Conservation (phyloP, 768 basidiomycete genomes). For the Calocybe gangraenosa region DNA sequence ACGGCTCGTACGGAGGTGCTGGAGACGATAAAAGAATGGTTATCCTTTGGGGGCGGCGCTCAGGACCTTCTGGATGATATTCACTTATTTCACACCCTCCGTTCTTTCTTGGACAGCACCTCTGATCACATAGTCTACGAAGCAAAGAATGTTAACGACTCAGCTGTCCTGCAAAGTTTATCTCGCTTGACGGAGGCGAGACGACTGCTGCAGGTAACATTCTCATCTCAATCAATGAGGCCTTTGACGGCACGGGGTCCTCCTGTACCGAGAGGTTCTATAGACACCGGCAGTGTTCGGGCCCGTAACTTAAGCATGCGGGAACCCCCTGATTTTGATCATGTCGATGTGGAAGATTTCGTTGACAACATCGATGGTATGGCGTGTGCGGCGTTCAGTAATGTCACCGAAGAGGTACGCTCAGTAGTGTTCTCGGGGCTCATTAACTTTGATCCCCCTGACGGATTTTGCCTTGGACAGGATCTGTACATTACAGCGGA, state of each 20-base stretch:
- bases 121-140: conserved; percentile 50
- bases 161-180: conserved; percentile 44
- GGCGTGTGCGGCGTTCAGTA: conserved; percentile 69
- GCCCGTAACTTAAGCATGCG: conserved; percentile 33
- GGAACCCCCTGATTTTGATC: conserved; percentile 61
- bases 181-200: conserved; percentile 38
- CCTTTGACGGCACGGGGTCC: conserved; percentile 34
- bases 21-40: conserved; percentile 67
- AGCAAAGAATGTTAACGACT: conserved; percentile 34
- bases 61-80: conserved; percentile 75
- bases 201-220: conserved; percentile 37
- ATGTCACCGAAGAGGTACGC: conserved; percentile 72
- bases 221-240: conserved; percentile 56
- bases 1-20: conserved; percentile 59
- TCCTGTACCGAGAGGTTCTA: conserved; percentile 11
- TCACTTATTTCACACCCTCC: conserved; percentile 56
- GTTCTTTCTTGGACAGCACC: conserved; percentile 53
- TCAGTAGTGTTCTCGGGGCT: conserved; percentile 5
- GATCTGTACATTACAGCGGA: conserved; percentile 78
- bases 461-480: conserved; percentile 31
- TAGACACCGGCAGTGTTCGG: conserved; percentile 22
- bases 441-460: conserved; percentile 1
- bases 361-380: conserved; percentile 79
- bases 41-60: conserved; percentile 67
- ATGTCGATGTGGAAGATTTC: conserved; percentile 60